Evolutionary conservation across 2,329 filamentous ascomycete genomes (phyloP), one percentile per base, ranked within the genome.

Genomic region (Camptophora hylomeconis): DNA sequence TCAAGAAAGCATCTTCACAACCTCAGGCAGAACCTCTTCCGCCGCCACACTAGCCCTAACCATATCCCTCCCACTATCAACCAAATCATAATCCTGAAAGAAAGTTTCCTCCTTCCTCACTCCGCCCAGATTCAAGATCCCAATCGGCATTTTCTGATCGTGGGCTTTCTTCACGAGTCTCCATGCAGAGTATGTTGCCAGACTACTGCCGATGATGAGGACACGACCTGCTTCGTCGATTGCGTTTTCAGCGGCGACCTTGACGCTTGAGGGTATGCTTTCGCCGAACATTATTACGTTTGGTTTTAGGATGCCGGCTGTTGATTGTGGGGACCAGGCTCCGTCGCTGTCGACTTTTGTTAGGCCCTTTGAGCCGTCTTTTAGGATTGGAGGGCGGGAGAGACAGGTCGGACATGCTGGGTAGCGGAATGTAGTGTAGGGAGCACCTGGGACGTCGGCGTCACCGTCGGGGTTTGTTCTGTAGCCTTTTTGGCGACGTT

Each of bases 261-360:
- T 94, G 19, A 86, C 75, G 2, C 57, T 46, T 2, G 57, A 53
- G 0, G 70, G 62, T 27, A 95, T 92, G 35, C 73, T 86, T 55
- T 95, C 89, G 10, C 89, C 89, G 51, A 95, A 95, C 83, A 95
- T 94, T 45, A 86, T 75, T 2, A 98, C 86, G 1, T 81, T 81
- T 3, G 89, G 89, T 49, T 95, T 95, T 31, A 98, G 53, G 20
- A 95, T 72, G 2, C 87, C 89, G 0, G 74, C 81, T 2, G 67
- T 73, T 42, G 72, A 75, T 0, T 58, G 57, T 24, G 36, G 31
- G 20, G 63, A 57, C 81, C 78, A 92, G 1, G 84, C 87, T 0
- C 87, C 87, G 30, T 94, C 83, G 1, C 49, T 44, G 45, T 94
- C 87, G 8, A 80, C 69, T 37, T 79, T 63, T 1, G 94, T 75